Evolutionary conservation across 495 filamentous ascomycete genomes (phyloP), one percentile per base, ranked within the genome.

Genomic region (Xylaria nigripes): DNA sequence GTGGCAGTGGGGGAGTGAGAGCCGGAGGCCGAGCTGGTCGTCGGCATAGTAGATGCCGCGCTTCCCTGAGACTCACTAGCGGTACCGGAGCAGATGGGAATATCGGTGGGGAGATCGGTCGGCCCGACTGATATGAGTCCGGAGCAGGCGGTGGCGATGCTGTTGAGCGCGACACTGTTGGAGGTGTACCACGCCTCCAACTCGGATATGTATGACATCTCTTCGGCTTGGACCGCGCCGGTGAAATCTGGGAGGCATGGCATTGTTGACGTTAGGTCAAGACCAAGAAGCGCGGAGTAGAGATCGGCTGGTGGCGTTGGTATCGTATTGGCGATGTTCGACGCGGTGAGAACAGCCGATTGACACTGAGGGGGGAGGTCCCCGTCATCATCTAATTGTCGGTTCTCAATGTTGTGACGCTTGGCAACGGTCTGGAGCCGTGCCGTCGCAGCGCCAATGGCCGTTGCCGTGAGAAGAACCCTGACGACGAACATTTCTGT

Each of bases 401-500:
- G 30, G 44, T 21, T 27, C 52, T 55, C 23, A 24, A 55, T 15
- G 45, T 42, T 38, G 44, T 48, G 45, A 12, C 45, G 53, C 36
- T 45, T 16, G 12, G 53, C 51, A 32, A 54, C 21, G 15, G 24
- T n/a, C 0, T 32, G 54, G 34, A 50, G 1, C 21, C 45, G 54
- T 0, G 54, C 54, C 27, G 47, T 45, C 10, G 38, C 54, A 23
- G 64, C 57, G 51, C 62, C 68, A 43, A 64, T 62, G 48, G 64
- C 54, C 10, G 66, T 30, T 10, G 64, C 62, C 21, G 59, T 15
- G 54, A 70, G 48, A 36, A 70, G 41, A 8, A 51, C 61, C 47
- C 67, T 64, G 58, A 59, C 29, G 54, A 68, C 54, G 66, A 70
- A 68, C n/a, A n/a, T 5, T 56, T 65, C 48, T 41, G 25, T 2